Evolutionary conservation across 2,329 filamentous ascomycete species (phyloP).

Genomic region (Atkinsonella texensis): DNA sequence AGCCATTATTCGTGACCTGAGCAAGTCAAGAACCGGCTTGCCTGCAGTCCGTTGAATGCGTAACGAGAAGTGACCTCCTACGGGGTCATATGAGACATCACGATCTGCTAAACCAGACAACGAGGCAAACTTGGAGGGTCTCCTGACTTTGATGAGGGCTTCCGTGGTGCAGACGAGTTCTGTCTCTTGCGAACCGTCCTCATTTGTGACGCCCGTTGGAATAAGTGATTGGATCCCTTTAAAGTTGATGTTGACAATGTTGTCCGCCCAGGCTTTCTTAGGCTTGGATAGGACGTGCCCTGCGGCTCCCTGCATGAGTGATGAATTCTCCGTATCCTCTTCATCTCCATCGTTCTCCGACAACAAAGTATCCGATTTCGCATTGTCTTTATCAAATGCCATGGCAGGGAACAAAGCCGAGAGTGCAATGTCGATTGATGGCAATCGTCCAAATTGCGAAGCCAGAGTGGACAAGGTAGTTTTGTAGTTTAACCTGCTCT

Average conservation of each 20-base stretch:
- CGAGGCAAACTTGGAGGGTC: constrained; percentile 41
- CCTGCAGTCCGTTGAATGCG: constrained; percentile 47
- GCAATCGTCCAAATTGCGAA: constrained; percentile 32
- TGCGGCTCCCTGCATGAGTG: constrained; percentile 13
- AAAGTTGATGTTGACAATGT: constrained; percentile 48
- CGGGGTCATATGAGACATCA: constrained; percentile 49
- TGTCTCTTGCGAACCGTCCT: constrained; percentile 6
- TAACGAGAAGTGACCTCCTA: constrained; percentile 50
- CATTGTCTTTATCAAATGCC: constrained; percentile 15
- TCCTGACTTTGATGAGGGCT: constrained; percentile 42
- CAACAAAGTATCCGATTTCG: constrained; percentile 2
- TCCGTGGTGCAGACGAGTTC: constrained; percentile 32
- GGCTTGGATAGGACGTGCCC: constrained; percentile 9
- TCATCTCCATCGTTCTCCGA: constrained; percentile 3
- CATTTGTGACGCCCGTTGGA: constrained; percentile 4
- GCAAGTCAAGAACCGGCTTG: constrained; percentile 42
- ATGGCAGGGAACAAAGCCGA: constrained; percentile 31
- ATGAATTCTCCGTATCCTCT: constrained; percentile 12
- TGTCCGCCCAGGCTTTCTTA: constrained; percentile 42
- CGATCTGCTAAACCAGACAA: constrained; percentile 43
- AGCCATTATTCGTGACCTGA: constrained; percentile 49
- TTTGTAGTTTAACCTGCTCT: constrained; percentile 22
- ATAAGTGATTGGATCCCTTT: constrained; percentile 27
- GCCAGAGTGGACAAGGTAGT: constrained; percentile 23
- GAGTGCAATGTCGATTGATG: constrained; percentile 36